A percentile compares a stretch with the other conserved stretches of the same genome.
phyloP scores from a whole-genome alignment of 371 early-diverging fungal genomes.

The Actinomucor elegans region DNA sequence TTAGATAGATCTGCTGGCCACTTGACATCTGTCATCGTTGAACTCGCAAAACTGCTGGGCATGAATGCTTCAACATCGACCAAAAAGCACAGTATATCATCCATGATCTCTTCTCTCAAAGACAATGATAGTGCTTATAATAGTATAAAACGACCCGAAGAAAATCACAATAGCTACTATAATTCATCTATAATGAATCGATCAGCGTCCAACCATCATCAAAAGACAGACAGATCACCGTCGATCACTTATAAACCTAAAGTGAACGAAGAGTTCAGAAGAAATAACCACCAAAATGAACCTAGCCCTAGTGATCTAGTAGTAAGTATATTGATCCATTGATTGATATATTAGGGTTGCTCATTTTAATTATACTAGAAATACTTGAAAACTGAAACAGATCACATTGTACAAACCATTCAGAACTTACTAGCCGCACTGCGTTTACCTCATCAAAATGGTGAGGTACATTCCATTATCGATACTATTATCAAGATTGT shows the following conservation, averaged over 20 bases:
- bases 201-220: neutral
- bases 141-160: neutral
- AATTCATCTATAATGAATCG: neutral
- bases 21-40: conserved; percentile 74
- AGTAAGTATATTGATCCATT: conserved; percentile 3
- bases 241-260: no score
- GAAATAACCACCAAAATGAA: no score
- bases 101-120: neutral
- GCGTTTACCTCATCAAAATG: conserved; percentile 65
- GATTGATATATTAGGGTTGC: neutral
- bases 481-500: conserved; percentile 62
- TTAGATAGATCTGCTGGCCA: conserved; percentile 79
- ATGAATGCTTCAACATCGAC: conserved; percentile 15
- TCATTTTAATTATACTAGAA: conserved; percentile 19
- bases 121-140: neutral
- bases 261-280: no score
- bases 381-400: conserved; percentile 85
- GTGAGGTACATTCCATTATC: conserved; percentile 67
- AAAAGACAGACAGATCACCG: neutral
- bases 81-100: neutral
- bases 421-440: conserved; percentile 76
- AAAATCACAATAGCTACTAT: neutral
- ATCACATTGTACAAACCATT: conserved; percentile 83
- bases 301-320: conserved; percentile 9
- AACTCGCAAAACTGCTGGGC: conserved; percentile 70